Base-by-base conservation (phyloP, 192 early-diverging fungal species). In the Piromyces sp. region DNA sequence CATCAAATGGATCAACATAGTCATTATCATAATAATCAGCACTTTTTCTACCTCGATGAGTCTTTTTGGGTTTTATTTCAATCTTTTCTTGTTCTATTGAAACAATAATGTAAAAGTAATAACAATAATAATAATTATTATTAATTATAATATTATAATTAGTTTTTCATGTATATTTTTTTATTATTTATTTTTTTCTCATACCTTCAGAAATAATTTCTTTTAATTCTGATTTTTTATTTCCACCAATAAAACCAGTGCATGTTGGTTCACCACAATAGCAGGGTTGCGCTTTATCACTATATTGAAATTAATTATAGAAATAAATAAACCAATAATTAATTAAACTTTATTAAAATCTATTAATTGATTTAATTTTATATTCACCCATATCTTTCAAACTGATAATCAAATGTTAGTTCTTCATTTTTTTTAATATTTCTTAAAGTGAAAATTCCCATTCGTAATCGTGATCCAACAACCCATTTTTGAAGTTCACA, bases 341-440 rank as follows among this genome's bases (percentile, higher is more conserved):
- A 83, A 40, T 29, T 84, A 26, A 81, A 78, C 29, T 79, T 28
- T 51, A 38, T 79, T 30, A 17, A n/a, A 81, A 29, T 17, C 28
- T 78, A 11, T 30, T 37, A 79, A 22, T 29, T 81, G 15, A 16
- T 28, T 79, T 30, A 33, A 37, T 19, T 33, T 33, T 6, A 33
- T 22, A 83, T 84, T 83, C 89, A 94, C 92, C 95, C 95, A 87
- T 91, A 96, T 81, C 96, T 90, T 83, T 98, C 95, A 88, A 98
- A 98, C 85, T 97, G 95, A 88, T 99, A 99, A 86, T 99, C 98
- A 88, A 98, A 99, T 1, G 96, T 97, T 36, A 99, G 84, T 84
- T 99, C 98, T 38, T 94, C 91, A 29, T 94, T 95, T 30, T 88
- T 89, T 30, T 88, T 88, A 19, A 99, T 89, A 31, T 92, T 88